A percentile compares a stretch with the other conserved stretches of the same genome.
Evolutionary conservation across 2,329 filamentous ascomycete genomes (phyloP).

Genomic region (Fusarium pseudoanthophilum): DNA sequence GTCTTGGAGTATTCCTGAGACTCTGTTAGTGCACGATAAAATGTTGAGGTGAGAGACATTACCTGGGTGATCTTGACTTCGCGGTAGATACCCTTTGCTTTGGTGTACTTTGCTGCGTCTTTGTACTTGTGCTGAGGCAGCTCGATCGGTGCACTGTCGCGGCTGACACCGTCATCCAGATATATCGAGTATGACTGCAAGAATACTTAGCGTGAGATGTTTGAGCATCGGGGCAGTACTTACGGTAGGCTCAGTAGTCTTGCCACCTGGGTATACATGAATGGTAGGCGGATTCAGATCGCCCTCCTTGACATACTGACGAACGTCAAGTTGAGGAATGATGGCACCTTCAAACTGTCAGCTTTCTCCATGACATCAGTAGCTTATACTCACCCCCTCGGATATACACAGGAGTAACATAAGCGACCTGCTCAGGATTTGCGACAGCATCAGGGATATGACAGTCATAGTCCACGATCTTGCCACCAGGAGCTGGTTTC

Average conservation of each 20-base stretch:
- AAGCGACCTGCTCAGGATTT: background rate
- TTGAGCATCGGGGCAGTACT: rapidly evolving
- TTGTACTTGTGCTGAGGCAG: background rate
- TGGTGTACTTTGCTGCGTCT: background rate
- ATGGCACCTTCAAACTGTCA: background rate
- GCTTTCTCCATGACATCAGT: rapidly evolving
- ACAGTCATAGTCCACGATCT: background rate
- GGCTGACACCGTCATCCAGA: background rate
- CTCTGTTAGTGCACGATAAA: rapidly evolving
- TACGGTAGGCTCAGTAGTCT: background rate
- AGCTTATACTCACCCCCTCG: background rate
- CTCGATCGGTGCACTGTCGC: background rate
- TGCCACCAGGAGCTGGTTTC: background rate
- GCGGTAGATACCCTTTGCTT: background rate
- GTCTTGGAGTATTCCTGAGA: background rate
- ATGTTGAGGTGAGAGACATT: too few relatives aligned
- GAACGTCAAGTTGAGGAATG: slow-evolving; percentile 1
- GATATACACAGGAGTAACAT: background rate
- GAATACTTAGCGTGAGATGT: rapidly evolving
- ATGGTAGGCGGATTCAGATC: background rate
- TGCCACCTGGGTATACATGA: background rate
- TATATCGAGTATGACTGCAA: slow-evolving; percentile 1
- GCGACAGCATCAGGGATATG: background rate
- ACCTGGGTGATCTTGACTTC: background rate
- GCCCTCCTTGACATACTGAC: background rate